Evolutionary conservation across 345 rosid species (phyloP).

Genomic region (Heritiera fomes): DNA sequence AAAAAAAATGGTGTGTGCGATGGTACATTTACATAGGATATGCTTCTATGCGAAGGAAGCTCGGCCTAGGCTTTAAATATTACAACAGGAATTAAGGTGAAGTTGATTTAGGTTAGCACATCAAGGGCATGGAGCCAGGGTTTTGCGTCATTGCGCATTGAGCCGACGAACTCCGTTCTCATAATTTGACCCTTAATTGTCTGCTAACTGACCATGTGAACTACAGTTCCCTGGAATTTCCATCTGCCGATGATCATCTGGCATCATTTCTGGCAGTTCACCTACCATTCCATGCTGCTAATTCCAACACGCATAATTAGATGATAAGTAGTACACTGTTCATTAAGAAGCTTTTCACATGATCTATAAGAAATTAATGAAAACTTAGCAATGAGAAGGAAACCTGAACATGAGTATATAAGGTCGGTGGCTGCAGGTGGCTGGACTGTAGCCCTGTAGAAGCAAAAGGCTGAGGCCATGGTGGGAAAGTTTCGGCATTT

Average conservation of each 20-base stretch:
- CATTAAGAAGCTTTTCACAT: too few relatives aligned
- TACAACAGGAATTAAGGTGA: constrained; percentile 2
- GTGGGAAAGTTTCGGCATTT: neutral
- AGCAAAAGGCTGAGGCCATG: neutral
- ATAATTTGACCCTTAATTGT: constrained; percentile 1
- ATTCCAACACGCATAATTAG: too few relatives aligned
- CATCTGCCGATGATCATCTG: constrained; percentile 5
- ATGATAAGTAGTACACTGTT: too few relatives aligned
- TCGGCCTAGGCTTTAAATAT: neutral
- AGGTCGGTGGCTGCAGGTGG: neutral
- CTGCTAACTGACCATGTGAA: neutral
- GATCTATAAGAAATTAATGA: neutral
- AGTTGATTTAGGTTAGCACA: neutral
- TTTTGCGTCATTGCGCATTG: neutral
- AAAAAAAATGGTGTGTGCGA: neutral
- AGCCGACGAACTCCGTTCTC: neutral
- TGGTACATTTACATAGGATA: too few relatives aligned
- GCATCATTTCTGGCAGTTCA: constrained; percentile 9
- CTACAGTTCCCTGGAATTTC: neutral
- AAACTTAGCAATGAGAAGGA: neutral
- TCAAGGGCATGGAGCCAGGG: neutral
- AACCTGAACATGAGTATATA: neutral
- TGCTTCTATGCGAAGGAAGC: neutral
- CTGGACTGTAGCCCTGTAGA: neutral
- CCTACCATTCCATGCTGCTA: constrained; percentile 15